Conservation (phyloP, 2,329 filamentous ascomycete species). For the Fusarium sp. region DNA sequence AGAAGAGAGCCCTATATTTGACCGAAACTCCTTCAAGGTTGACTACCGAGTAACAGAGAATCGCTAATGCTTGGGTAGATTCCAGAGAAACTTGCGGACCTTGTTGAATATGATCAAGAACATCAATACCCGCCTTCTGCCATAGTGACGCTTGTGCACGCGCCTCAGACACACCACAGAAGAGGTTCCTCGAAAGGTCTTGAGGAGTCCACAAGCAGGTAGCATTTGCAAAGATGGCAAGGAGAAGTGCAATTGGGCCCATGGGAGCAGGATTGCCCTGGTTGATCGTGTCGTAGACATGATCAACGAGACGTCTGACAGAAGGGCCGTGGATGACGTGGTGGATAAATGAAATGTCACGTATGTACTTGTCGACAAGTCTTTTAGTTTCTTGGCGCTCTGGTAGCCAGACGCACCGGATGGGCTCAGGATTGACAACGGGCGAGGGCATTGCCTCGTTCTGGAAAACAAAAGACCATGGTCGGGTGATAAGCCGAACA, state of each 20-base stretch:
- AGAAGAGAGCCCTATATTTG: background rate
- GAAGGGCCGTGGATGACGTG: constrained; percentile 42
- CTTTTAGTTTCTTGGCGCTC: constrained; percentile 41
- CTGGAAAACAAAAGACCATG: background rate
- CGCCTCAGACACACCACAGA: constrained; percentile 37
- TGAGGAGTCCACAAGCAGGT: constrained; percentile 31
- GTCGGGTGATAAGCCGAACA: background rate
- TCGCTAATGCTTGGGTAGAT: background rate
- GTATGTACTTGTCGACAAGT: constrained; percentile 42
- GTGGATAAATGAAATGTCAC: constrained; percentile 42
- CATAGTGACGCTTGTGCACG: constrained; percentile 43
- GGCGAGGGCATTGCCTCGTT: background rate
- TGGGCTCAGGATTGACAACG: background rate
- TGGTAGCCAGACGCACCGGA: constrained; percentile 42
- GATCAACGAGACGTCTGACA: constrained; percentile 36
- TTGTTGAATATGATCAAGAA: background rate
- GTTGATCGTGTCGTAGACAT: constrained; percentile 11
- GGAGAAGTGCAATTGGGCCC: background rate
- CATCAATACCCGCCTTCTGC: constrained; percentile 35
- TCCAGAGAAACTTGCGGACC: background rate
- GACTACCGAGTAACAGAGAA: background rate
- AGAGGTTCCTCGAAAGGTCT: constrained; percentile 40
- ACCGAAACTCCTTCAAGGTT: background rate
- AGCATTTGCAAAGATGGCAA: background rate
- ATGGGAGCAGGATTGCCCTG: background rate